Evolutionary conservation across 1,139 yeast species (phyloP), one percentile per base, ranked within the genome.

Genomic region (Yamadazyma aaseri): DNA sequence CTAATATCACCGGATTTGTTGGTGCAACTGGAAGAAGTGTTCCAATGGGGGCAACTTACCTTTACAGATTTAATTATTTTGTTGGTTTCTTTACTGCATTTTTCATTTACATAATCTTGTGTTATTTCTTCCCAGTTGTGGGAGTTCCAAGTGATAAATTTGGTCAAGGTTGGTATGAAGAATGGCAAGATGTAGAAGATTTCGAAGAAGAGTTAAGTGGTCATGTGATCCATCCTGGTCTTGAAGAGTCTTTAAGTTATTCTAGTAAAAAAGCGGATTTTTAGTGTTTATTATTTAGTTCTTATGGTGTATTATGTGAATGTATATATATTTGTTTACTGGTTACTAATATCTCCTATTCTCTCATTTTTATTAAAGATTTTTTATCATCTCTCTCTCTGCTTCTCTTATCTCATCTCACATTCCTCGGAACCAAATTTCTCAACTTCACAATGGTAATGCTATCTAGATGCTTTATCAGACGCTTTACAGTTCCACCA

Each of bases 1-100:
- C 95, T 33, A 87, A 86, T 53, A 80, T 87, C 49, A 87, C 84
- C 24, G 96, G 96, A 3, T 87, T 87, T 50, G 94, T 85, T 17
- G 95, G 95, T 41, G 89, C 82, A 5, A 79, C 81, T 12, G 73
- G 65, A 35, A 69, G 64, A 42, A 50, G 50, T 8, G 90, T 87
- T n/a, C 94, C 95, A 7, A 66, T 72, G 36, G 95, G 94, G 18
- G 96, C 96, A 3, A 73, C 79, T 29, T 65, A 77, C 40, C 73
- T 87, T 27, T 87, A 85, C 65, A 65, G 81, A 41, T 60, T 87
- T 46, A 82, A 81, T 56, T 87, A 81, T 63, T 78, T 86, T 51
- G 72, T 81, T 42, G 96, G 96, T 1, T 85, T 82, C 59, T 53
- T 75, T 30, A 58, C 76, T 7, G 71, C 95, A 1, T 69, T 71